Percentiles rank a stretch among this genome's conserved stretches.
Conservation (phyloP, 2,329 filamentous ascomycete species). For the Paradendryphiella salina region DNA sequence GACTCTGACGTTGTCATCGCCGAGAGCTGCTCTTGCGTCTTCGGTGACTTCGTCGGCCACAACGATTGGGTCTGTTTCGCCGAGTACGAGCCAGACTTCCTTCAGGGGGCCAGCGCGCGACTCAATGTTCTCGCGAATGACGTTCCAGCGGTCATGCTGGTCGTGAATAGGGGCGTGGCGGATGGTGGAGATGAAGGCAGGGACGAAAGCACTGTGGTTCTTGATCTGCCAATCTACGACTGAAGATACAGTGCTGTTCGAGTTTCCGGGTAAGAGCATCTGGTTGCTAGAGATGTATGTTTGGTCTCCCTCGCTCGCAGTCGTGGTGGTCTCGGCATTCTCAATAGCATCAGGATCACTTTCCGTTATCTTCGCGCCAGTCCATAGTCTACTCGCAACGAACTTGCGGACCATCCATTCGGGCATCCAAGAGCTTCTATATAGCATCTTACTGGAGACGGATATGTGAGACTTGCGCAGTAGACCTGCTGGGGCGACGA, state of each 20-base stretch:
- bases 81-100: conserved; percentile 68
- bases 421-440: conserved; percentile 63
- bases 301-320: conserved; percentile 18
- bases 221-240: conserved; percentile 72
- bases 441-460: conserved; percentile 64
- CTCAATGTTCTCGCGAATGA: conserved; percentile 52
- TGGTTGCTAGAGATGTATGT: conserved; percentile 29
- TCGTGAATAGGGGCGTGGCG: conserved; percentile 69
- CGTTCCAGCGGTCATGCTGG: conserved; percentile 64
- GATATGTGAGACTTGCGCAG: conserved; percentile 67
- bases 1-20: conserved; percentile 61
- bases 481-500: conserved; percentile 79
- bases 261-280: conserved; percentile 56
- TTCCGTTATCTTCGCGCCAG: conserved; percentile 32
- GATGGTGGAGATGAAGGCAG: conserved; percentile 71
- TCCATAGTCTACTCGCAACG: conserved; percentile 39
- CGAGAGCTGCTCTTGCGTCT: conserved; percentile 63
- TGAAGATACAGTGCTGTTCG: conserved; percentile 60
- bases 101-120: conserved; percentile 43
- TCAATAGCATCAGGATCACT: conserved; percentile 30
- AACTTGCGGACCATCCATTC: conserved; percentile 58
- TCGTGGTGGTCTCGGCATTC: conserved; percentile 20
- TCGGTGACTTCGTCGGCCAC: conserved; percentile 65
- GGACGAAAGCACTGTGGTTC: conserved; percentile 68
- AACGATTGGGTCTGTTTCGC: conserved; percentile 68